Conservation (phyloP, 352 stramenopile genomes). For the Phytophthora uliginosa region DNA sequence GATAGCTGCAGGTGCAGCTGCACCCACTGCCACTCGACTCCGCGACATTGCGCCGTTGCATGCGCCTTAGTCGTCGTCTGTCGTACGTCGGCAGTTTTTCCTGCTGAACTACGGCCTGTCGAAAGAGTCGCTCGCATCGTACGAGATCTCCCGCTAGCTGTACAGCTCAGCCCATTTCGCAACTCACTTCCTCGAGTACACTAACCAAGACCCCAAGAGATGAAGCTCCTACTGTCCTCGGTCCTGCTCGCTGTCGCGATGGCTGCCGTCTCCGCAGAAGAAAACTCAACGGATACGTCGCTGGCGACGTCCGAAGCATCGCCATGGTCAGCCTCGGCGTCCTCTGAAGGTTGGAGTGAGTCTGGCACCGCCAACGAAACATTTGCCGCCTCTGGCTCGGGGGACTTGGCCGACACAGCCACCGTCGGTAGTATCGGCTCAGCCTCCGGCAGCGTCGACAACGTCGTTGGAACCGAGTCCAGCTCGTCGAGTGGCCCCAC, state of each 20-base stretch:
- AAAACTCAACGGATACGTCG: slow-evolving; percentile 8
- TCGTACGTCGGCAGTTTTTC: slow-evolving; percentile 12
- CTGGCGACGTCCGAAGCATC: slow-evolving; percentile 4
- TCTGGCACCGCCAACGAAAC: slow-evolving; percentile 10
- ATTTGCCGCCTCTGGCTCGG: neutral
- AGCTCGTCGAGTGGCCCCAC: slow-evolving; percentile 15
- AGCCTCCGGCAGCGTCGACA: slow-evolving; percentile 6
- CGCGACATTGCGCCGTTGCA: neutral
- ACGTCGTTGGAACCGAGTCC: slow-evolving; percentile 16
- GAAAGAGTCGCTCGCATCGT: neutral
- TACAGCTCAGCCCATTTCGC: slow-evolving; percentile 23
- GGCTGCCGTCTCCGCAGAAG: slow-evolving; percentile 13
- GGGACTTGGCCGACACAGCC: neutral
- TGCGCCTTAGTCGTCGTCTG: slow-evolving; percentile 4
- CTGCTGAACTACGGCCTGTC: slow-evolving; percentile 5
- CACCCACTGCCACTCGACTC: neutral
- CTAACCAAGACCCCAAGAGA: slow-evolving; percentile 15
- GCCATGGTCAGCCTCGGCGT: neutral
- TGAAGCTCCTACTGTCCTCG: slow-evolving; percentile 50
- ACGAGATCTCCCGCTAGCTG: slow-evolving; percentile 2
- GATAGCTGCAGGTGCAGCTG: neutral
- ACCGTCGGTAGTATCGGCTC: neutral
- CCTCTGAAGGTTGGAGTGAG: slow-evolving; percentile 12
- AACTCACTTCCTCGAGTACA: slow-evolving; percentile 18
- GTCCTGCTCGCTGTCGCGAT: slow-evolving; percentile 39